phyloP scores from a whole-genome alignment of 192 early-diverging fungal genomes.

The Diversispora epigaea region DNA sequence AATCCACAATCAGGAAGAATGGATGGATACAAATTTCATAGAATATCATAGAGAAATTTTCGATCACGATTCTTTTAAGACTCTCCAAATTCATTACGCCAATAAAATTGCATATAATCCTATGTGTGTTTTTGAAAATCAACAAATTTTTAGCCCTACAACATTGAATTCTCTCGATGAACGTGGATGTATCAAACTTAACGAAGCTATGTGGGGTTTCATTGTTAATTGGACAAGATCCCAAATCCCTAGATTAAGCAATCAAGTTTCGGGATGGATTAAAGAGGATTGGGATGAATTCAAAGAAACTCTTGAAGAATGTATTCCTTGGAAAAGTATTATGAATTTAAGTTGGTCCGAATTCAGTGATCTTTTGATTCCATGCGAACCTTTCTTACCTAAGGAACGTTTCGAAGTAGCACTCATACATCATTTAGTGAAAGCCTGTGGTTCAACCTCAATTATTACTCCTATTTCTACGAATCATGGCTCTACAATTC shows the following conservation, averaged over 20 bases:
- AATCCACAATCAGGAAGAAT: background rate
- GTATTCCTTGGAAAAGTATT: constrained; percentile 10
- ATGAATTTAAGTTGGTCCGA: background rate
- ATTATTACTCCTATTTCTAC: constrained; percentile 1
- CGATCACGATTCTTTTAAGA: background rate
- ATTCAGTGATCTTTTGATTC: constrained; percentile 16
- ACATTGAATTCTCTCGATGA: constrained; percentile 6
- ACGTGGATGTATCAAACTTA: background rate
- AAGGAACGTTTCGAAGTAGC: background rate
- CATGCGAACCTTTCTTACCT: constrained; percentile 9
- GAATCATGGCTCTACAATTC: background rate
- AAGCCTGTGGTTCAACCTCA: background rate
- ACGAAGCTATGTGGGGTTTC: background rate
- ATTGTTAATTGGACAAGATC: constrained; percentile 12
- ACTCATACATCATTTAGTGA: background rate
- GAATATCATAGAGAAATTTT: constrained; percentile 6
- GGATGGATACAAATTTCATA: constrained; percentile 17
- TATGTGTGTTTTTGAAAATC: background rate
- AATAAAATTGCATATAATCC: background rate
- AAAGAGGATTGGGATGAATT: constrained; percentile 12
- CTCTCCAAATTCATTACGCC: background rate
- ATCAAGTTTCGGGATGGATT: background rate
- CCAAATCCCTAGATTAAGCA: constrained; percentile 4
- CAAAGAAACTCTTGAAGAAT: background rate
- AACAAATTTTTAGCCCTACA: background rate